Evolutionary conservation across 305 asterid species (phyloP).

Genomic region (Fraxinus platypoda): DNA sequence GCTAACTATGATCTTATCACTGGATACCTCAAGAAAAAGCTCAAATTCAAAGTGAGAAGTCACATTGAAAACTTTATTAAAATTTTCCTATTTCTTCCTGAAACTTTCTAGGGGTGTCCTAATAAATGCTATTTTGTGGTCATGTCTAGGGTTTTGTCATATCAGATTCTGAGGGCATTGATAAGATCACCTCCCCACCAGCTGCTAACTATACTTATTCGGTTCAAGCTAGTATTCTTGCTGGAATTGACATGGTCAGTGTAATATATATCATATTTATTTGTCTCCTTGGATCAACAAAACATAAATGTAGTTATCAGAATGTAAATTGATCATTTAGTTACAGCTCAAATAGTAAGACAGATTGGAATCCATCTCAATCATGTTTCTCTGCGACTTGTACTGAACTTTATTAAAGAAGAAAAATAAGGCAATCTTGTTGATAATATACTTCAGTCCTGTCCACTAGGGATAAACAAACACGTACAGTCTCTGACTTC

Average conservation of each 20-base stretch:
- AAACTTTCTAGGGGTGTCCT: neutral
- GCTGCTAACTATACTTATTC: slow-evolving; percentile 34
- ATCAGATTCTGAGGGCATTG: slow-evolving; percentile 40
- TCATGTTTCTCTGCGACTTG: neutral
- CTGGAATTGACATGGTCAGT: slow-evolving; percentile 25
- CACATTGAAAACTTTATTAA: neutral
- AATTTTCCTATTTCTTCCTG: neutral
- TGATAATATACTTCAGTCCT: neutral
- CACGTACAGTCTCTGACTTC: neutral
- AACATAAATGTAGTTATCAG: neutral
- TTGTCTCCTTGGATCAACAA: neutral
- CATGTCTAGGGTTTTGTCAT: slow-evolving; percentile 36
- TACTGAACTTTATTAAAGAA: neutral
- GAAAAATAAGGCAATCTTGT: neutral
- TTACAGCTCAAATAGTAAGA: neutral
- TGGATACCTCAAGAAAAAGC: slow-evolving; percentile 48
- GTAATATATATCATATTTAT: neutral
- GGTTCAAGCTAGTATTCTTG: slow-evolving; percentile 30
- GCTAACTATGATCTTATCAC: slow-evolving; percentile 54
- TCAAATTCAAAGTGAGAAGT: slow-evolving; percentile 45
- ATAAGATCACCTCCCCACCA: slow-evolving; percentile 31
- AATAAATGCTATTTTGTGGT: neutral
- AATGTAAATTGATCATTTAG: neutral
- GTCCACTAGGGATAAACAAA: neutral
- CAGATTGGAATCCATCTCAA: neutral